Evolutionary conservation across 2,329 filamentous ascomycete species (phyloP), one percentile per base, ranked within the genome.

Genomic region (Lachnellula hyalina): DNA sequence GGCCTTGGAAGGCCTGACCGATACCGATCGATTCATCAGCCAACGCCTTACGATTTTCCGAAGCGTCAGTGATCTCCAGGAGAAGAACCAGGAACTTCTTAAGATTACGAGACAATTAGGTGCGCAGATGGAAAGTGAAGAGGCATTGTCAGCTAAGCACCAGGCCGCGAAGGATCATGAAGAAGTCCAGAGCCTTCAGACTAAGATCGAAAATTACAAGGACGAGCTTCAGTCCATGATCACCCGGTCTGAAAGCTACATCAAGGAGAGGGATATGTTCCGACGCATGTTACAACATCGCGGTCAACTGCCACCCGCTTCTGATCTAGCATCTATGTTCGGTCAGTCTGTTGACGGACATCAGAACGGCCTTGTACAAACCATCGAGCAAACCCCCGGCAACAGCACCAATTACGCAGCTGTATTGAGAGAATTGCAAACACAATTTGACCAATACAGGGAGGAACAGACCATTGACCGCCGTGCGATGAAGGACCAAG

Each of bases 221-320:
- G 93, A 96, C 61, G 91, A 96, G 68, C 83, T 96, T 51, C 83
- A 86, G 62, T 88, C 88, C 12, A 86, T 96, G 61, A 84, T 87
- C 44, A 84, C 87, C 32, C 89, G 92, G 54, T 89, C 91, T 60
- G 90, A 96, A 75, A 96, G 90, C 70, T 96, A 96, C 70, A 90
- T 94, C 69, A 90, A 91, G 65, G 94, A 99, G 74, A 86, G 94
- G 59, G 93, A 99, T 69, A 96, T 96, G 83, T 97, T 96, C 85
- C 86, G 93, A 21, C 90, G 92, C 51, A 92, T 97, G 77, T 81
- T 96, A 32, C 89, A 93, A 62, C 89, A 94, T 59, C 80, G 84
- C 55, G 83, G 84, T 17, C 81, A 84, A 55, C 55, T 80, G 71
- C 85, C 73, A 69, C 77, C 67, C 66, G 80, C 67, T 68, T 81